Conservation (phyloP, 1,284 basidiomycete species). For the Puccinia polysora region DNA sequence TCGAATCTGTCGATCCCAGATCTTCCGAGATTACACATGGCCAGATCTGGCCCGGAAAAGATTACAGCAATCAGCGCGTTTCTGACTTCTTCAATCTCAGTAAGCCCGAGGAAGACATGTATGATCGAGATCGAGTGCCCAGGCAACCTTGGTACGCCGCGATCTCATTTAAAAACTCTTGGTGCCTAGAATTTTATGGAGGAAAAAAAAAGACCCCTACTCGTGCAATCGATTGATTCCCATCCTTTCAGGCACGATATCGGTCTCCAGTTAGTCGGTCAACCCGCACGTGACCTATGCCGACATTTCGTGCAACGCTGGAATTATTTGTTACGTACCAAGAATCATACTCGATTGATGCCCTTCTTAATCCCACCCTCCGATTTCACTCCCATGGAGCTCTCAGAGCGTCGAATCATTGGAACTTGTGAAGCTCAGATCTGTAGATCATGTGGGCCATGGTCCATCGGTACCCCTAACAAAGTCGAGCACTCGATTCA, state of each 20-base stretch:
- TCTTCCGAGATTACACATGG: conserved; percentile 60
- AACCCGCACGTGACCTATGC: conserved; percentile 88
- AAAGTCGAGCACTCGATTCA: conserved; percentile 88
- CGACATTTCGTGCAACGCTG: conserved; percentile 94
- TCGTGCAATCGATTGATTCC: no score
- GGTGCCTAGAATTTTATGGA: background rate
- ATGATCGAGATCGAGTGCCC: conserved; percentile 79
- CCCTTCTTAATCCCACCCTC: conserved; percentile 91
- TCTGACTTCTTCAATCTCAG: conserved; percentile 80
- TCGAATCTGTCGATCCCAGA: conserved; percentile 54
- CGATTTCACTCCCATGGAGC: conserved; percentile 79
- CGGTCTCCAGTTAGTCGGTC: conserved; percentile 88
- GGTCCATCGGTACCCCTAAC: conserved; percentile 86
- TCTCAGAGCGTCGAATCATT: conserved; percentile 74
- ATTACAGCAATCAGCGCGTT: conserved; percentile 86
- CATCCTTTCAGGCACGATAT: conserved; percentile 75
- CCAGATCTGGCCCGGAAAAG: conserved; percentile 87
- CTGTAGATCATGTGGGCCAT: conserved; percentile 87
- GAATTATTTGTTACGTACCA: conserved; percentile 85
- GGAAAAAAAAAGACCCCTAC: background rate
- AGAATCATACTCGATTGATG: conserved; percentile 86
- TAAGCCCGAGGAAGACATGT: conserved; percentile 91
- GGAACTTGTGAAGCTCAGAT: conserved; percentile 98
- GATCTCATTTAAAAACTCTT: no score
- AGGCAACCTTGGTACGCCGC: conserved; percentile 87